Evolutionary conservation across 2,329 filamentous ascomycete species (phyloP).

Genomic region (Cordyceps farinosa): DNA sequence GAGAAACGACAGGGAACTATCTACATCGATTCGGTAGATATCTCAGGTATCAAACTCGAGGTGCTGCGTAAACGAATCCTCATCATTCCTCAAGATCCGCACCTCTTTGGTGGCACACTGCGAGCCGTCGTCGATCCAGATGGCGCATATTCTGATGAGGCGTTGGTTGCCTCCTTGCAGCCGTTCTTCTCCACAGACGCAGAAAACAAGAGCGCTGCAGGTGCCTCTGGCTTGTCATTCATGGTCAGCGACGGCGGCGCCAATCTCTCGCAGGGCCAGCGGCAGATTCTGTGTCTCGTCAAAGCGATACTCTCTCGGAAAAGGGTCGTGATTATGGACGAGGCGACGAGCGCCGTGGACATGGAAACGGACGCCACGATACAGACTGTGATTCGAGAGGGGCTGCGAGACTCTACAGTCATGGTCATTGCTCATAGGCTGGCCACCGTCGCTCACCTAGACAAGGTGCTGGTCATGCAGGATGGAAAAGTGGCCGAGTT

Average conservation of each 20-base stretch:
- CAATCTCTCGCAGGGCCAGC: slow-evolving; percentile 62
- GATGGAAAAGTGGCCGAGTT: slow-evolving; percentile 60
- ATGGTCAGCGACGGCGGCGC: slow-evolving; percentile 14
- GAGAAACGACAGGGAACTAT: neutral
- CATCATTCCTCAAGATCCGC: slow-evolving; percentile 70
- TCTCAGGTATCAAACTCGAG: slow-evolving; percentile 60
- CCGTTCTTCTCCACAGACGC: slow-evolving; percentile 42
- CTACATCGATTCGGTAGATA: slow-evolving; percentile 26
- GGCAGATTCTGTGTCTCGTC: slow-evolving; percentile 64
- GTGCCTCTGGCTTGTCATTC: neutral
- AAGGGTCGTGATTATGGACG: slow-evolving; percentile 67
- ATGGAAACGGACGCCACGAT: slow-evolving; percentile 66
- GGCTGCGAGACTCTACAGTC: slow-evolving; percentile 59
- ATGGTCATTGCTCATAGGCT: slow-evolving; percentile 66
- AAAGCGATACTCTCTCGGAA: slow-evolving; percentile 56
- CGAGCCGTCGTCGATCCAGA: slow-evolving; percentile 69
- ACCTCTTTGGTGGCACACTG: slow-evolving; percentile 69
- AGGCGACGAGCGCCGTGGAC: slow-evolving; percentile 67
- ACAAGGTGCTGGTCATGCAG: slow-evolving; percentile 61
- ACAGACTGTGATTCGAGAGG: slow-evolving; percentile 48
- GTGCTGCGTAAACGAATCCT: slow-evolving; percentile 64
- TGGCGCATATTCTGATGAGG: slow-evolving; percentile 57
- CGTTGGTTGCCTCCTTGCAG: slow-evolving; percentile 59
- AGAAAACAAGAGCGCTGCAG: neutral
- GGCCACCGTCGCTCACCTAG: slow-evolving; percentile 66